Evolutionary conservation across 1,139 yeast genomes (phyloP).

Genomic region (Sugiyamaella novakii): DNA sequence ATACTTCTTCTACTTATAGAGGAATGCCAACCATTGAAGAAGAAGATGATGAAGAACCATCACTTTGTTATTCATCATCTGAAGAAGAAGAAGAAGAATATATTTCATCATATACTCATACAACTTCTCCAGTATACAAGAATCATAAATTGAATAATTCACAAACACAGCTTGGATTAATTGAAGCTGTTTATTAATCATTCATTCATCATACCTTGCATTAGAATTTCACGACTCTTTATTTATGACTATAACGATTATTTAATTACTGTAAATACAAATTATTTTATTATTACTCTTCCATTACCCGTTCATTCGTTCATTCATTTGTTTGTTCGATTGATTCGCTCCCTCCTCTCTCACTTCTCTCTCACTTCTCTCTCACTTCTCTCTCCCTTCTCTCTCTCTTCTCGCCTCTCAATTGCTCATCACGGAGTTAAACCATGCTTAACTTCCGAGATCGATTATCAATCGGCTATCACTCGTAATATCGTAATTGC

Average conservation of each 20-base stretch:
- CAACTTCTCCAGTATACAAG: conserved; percentile 10
- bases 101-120: background rate
- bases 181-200: conserved; percentile 5
- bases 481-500: too few species aligned
- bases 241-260: background rate
- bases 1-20: conserved; percentile 19
- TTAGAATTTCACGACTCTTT: background rate
- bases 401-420: conserved; percentile 1
- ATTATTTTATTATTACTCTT: too few species aligned
- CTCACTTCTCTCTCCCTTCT: background rate
- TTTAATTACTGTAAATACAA: background rate
- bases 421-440: background rate
- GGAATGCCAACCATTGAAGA: conserved; percentile 34
- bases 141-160: conserved; percentile 11
- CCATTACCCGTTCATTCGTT: background rate
- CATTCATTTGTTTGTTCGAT: too few species aligned
- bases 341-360: too few species aligned
- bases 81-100: conserved; percentile 27
- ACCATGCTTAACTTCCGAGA: too few species aligned
- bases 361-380: too few species aligned
- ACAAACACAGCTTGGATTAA: conserved; percentile 10
- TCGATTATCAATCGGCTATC: too few species aligned
- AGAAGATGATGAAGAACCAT: conserved; percentile 22
- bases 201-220: background rate
- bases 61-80: conserved; percentile 27